Evolutionary conservation across 2,329 filamentous ascomycete species (phyloP).

Genomic region (Fusarium humuli): DNA sequence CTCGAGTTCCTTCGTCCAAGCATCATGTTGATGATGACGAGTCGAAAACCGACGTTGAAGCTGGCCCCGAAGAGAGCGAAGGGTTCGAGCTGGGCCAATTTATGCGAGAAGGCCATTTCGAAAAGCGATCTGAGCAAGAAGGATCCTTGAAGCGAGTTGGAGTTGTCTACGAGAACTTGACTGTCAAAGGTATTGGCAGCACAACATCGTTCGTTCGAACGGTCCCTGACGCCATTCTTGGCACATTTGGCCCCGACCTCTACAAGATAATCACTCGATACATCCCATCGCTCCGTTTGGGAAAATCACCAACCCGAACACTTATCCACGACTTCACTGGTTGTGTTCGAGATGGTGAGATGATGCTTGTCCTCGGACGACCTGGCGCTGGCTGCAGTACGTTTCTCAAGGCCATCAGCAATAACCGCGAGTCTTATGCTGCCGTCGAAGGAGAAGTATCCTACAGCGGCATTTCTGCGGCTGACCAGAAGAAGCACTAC

Average conservation of each 20-base stretch:
- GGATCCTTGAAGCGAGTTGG: slow-evolving; percentile 80
- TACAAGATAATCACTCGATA: slow-evolving; percentile 68
- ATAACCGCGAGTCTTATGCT: slow-evolving; percentile 74
- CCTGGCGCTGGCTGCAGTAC: slow-evolving; percentile 82
- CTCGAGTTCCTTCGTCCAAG: slow-evolving; percentile 29
- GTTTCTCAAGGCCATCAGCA: slow-evolving; percentile 80
- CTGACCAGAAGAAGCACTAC: slow-evolving; percentile 75
- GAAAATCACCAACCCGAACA: slow-evolving; percentile 42
- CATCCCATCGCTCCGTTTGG: slow-evolving; percentile 50
- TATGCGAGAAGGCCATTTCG: slow-evolving; percentile 39
- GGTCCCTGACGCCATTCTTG: slow-evolving; percentile 77
- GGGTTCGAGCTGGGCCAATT: slow-evolving; percentile 35
- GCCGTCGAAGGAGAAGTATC: slow-evolving; percentile 75
- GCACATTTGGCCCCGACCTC: slow-evolving; percentile 84
- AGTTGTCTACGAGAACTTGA: slow-evolving; percentile 80
- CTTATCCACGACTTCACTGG: slow-evolving; percentile 52
- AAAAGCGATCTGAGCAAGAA: slow-evolving; percentile 55
- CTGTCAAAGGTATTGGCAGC: slow-evolving; percentile 76
- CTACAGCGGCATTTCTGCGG: slow-evolving; percentile 77
- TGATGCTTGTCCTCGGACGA: slow-evolving; percentile 67
- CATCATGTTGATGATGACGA: slow-evolving; percentile 51
- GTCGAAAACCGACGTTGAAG: slow-evolving; percentile 49
- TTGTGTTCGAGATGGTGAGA: slow-evolving; percentile 52
- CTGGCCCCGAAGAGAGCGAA: slow-evolving; percentile 17
- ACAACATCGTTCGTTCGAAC: slow-evolving; percentile 77